Conservation (phyloP, 2,329 filamentous ascomycete species). For the Neoarthrinium moseri region DNA sequence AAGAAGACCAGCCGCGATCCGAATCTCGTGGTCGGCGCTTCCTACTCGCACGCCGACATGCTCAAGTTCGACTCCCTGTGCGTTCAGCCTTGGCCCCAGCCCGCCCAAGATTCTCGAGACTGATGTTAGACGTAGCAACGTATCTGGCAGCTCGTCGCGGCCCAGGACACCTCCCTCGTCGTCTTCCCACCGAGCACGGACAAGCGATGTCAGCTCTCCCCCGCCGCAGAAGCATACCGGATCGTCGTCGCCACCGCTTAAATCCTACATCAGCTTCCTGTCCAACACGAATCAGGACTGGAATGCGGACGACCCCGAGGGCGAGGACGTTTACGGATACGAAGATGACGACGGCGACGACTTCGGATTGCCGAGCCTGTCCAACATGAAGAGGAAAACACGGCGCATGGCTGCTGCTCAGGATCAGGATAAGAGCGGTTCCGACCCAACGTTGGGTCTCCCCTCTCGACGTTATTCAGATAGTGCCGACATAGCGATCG, state of each 20-base stretch:
- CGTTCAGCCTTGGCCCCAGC: constrained; percentile 22
- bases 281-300: constrained; percentile 82
- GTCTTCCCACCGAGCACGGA: constrained; percentile 50
- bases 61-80: constrained; percentile 83
- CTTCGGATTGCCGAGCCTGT: constrained; percentile 89
- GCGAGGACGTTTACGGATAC: constrained; percentile 74
- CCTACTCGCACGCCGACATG: constrained; percentile 95
- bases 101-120: neutral
- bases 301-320: constrained; percentile 62
- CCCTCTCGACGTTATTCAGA: constrained; percentile 66
- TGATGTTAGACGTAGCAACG: constrained; percentile 42
- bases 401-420: constrained; percentile 49
- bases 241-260: constrained; percentile 62
- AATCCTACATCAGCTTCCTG: constrained; percentile 77
- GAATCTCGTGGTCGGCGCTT: constrained; percentile 82
- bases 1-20: constrained; percentile 60
- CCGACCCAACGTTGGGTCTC: constrained; percentile 36
- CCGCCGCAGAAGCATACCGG: constrained; percentile 34
- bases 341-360: constrained; percentile 91
- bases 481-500: constrained; percentile 92
- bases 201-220: constrained; percentile 56
- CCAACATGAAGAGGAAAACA: constrained; percentile 80
- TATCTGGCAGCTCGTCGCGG: constrained; percentile 60
- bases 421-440: constrained; percentile 25
- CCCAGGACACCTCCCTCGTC: constrained; percentile 75